These are phyloP conservation scores for Sporothrix brasiliensis DNA, from an alignment of 2,329 filamentous ascomycete species.

Conservation along the genomic window DNA sequence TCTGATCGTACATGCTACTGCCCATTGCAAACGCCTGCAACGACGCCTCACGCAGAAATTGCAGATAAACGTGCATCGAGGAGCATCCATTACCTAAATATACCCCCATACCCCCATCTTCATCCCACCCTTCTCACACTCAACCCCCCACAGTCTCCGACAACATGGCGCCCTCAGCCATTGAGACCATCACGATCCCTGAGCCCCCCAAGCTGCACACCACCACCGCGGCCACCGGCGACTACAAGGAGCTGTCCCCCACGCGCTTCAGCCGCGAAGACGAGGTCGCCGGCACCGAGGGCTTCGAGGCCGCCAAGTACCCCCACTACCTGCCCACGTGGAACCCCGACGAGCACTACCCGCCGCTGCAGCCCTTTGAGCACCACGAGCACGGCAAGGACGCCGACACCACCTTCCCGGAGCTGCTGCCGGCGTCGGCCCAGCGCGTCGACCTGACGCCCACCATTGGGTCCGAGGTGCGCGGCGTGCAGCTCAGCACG, in stretches of 20 bases:
- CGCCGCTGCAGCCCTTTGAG: constrained; percentile 65
- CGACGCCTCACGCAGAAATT: neutral
- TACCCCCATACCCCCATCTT: neutral
- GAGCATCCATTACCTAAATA: constrained; percentile 1
- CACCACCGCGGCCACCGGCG: constrained; percentile 44
- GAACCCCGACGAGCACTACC: constrained; percentile 61
- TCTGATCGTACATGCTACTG: neutral
- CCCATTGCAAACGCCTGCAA: neutral
- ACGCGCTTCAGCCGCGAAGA: constrained; percentile 33
- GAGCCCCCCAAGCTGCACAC: constrained; percentile 41
- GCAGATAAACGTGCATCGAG: neutral
- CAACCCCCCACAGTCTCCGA: neutral
- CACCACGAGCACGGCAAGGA: constrained; percentile 71
- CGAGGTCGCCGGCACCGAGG: constrained; percentile 35
- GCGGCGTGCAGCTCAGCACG: constrained; percentile 67
- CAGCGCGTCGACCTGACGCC: constrained; percentile 64
- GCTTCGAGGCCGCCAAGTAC: constrained; percentile 46
- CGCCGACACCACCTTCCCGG: constrained; percentile 64
- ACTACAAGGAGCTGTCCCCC: constrained; percentile 39
- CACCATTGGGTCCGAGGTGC: constrained; percentile 67
- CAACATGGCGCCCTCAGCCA: constrained; percentile 33
- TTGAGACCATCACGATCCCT: constrained; percentile 37
- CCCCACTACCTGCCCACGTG: constrained; percentile 68
- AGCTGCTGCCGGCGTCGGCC: constrained; percentile 57
- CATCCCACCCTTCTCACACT: neutral